Base-by-base conservation (phyloP, 1,284 basidiomycete genomes). In the Meira nashicola region DNA sequence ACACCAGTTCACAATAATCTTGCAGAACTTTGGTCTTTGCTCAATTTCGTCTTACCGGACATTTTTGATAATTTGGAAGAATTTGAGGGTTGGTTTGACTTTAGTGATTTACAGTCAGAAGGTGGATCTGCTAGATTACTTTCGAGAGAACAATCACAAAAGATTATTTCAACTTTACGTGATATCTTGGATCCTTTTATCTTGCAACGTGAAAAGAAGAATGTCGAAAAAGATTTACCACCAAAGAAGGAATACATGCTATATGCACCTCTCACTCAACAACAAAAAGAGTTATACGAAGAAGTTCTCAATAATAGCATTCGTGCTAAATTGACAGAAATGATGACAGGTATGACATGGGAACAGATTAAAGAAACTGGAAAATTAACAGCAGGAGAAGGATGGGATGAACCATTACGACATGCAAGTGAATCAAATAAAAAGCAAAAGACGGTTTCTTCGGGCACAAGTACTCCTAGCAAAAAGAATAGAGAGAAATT, bases 1-100 rank as follows among this genome's bases (percentile, higher is more conserved):
- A 96, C 92, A 8, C 92, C 92, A 1, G 79, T 97, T 38, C 92
- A 93, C 76, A 97, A 98, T 80, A 96, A 96, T 74, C 83, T 98
- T 2, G 83, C 87, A 10, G 93, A 98, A 78, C 82, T 98, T 2
- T 97, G 92, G 92, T 88, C 90, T 1, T 82, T 97, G 7, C 85
- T 98, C 46, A 95, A 96, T 77, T 98, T 96, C 39, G 73, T 77
- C 44, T 39, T 74, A 19, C 71, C 74, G 19, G 73, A 78, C 70
- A 87, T 97, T 60, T 98, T 98, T 78, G 85, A 88, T 62, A 90
- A 96, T 70, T 81, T 94, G 23, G 87, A 90, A 59, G 85, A 88
- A 0, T 96, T 95, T 81, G 90, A 94, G 79, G 85, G 90, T 76
- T 92, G 90, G 91, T 90, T 90, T 76, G 86, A 88, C 55, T 67